Base-by-base conservation (phyloP, 1,284 basidiomycete species). In the Wallemia ichthyophaga region DNA sequence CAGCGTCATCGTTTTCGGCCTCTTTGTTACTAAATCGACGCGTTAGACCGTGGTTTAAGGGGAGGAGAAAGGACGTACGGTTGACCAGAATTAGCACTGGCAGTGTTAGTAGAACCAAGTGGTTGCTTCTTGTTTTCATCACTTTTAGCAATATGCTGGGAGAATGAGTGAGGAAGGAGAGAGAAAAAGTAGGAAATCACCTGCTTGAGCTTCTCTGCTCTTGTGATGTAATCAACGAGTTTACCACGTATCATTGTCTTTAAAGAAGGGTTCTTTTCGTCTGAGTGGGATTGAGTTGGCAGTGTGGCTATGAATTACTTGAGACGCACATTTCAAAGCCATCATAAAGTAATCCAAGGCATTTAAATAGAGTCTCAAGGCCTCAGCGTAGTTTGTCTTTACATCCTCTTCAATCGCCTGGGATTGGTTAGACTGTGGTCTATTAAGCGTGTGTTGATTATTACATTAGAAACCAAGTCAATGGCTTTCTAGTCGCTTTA, bases 321-420 rank as follows among this genome's bases (percentile, higher is more conserved):
- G 26, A 7, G 24, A 72, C 76, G 62, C 63, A 82, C 80, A 84
- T 70, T 83, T 84, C 71, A 82, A 75, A 2, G 78, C 78, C 72
- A 96, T 83, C 83, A 96, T 89, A 70, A 98, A 98, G 72, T 94
- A 98, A 69, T 98, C 92, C 61, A 98, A 77, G 1, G 87, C 78
- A 75, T 96, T 94, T 73, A 59, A 62, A 60, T 67, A 71, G 64
- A 82, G 80, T 73, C 86, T 91, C 77, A 87, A 92, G 21, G 91
- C 89, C 67, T 92, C 88, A 55, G 78, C 73, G 71, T 95, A 98
- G 71, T 95, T 87, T 71, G 86, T 83, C 69, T 89, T 89, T 64
- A 78, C 77, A 73, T 98, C 92, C 65, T 87, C 85, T 64, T 95
- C 89, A 69, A 96, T 95, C 59, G 92, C 92, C 60, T 67, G 64